Conservation (phyloP, 129 eudicot genomes). For the Scalesia atractyloides region DNA sequence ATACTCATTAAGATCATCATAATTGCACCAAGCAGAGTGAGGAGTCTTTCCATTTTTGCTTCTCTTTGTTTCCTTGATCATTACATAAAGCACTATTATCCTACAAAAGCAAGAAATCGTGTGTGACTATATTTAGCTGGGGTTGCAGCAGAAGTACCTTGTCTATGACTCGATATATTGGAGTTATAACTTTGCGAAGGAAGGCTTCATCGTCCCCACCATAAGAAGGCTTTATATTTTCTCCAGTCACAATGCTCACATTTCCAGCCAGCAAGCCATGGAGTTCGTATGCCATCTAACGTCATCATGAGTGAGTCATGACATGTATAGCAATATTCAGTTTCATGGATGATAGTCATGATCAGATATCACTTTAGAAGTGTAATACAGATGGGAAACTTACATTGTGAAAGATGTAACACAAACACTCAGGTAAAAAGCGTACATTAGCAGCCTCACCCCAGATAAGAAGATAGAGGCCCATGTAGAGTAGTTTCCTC, state of each 20-base stretch:
- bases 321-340: constrained; percentile 12
- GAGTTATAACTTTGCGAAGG: constrained; percentile 88
- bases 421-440: constrained; percentile 96
- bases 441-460: constrained; percentile 99
- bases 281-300: constrained; percentile 98
- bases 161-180: constrained; percentile 85
- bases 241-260: constrained; percentile 99
- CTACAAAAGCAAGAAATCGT: not conserved
- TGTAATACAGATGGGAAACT: constrained; percentile 38
- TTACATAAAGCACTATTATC: constrained; percentile 34
- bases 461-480: constrained; percentile 98
- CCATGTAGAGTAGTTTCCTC: constrained; percentile 88
- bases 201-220: constrained; percentile 99
- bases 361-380: constrained; percentile 13
- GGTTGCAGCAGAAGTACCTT: constrained; percentile 57
- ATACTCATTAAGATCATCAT: constrained; percentile 93
- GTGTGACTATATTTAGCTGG: constrained; percentile 10
- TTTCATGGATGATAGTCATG: not conserved
- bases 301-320: constrained; percentile 22
- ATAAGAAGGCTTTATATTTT: constrained; percentile 97
- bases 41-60: constrained; percentile 87
- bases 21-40: constrained; percentile 95
- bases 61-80: constrained; percentile 75
- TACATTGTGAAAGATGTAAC: constrained; percentile 97
- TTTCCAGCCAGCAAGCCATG: constrained; percentile 98